Conservation (phyloP, 805 yeast genomes). For the Ogataea salicorniae region DNA sequence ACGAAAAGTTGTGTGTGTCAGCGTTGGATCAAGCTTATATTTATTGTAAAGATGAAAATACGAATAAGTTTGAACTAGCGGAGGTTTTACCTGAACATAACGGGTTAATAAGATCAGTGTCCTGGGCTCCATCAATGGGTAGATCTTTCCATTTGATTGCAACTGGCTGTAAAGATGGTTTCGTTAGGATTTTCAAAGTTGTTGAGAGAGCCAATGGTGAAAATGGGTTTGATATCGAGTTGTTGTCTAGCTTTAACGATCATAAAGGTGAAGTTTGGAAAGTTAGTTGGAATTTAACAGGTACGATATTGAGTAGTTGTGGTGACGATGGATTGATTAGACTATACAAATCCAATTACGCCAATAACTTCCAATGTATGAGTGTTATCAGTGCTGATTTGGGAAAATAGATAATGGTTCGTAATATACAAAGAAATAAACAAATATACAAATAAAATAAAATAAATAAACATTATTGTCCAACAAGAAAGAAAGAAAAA, state of each 20-base stretch:
- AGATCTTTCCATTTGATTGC: conserved; percentile 83
- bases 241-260: conserved; percentile 28
- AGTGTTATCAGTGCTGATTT: conserved; percentile 68
- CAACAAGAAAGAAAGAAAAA: no score
- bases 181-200: conserved; percentile 77
- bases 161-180: conserved; percentile 94
- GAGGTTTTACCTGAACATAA: conserved; percentile 76
- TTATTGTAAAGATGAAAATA: conserved; percentile 47
- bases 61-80: conserved; percentile 46
- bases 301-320: conserved; percentile 85
- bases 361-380: conserved; percentile 86
- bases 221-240: conserved; percentile 18
- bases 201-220: conserved; percentile 34
- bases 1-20: conserved; percentile 77
- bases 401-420: neutral
- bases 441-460: neutral
- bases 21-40: conserved; percentile 85
- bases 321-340: conserved; percentile 94
- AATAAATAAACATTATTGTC: neutral
- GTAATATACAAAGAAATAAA: neutral
- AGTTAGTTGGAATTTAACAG: conserved; percentile 92
- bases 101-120: conserved; percentile 79
- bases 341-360: conserved; percentile 85
- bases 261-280: conserved; percentile 73
- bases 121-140: conserved; percentile 98